These are phyloP conservation scores for Penicillium arizonense DNA, from an alignment of 495 filamentous ascomycete species.

Conservation along the genomic window DNA sequence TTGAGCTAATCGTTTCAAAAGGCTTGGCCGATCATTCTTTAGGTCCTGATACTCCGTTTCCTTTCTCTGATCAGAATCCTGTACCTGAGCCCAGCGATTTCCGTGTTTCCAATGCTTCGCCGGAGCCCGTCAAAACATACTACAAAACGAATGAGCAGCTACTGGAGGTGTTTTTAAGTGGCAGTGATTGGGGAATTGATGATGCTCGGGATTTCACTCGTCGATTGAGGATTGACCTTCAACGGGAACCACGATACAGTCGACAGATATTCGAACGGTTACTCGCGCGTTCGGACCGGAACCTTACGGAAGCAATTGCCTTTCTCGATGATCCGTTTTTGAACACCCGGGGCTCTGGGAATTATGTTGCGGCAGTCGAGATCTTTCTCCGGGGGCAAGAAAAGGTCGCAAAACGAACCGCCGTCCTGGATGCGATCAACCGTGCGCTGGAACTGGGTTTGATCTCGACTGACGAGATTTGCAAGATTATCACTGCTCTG, in stretches of 20 bases:
- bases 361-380: conserved; percentile 32
- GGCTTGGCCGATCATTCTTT: conserved; percentile 11
- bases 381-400: conserved; percentile 13
- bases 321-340: conserved; percentile 45
- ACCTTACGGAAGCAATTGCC: conserved; percentile 26
- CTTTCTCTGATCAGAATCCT: conserved; percentile 23
- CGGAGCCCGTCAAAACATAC: background rate
- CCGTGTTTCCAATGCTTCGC: background rate
- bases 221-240: conserved; percentile 34
- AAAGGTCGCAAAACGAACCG: conserved; percentile 12
- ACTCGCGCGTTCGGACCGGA: conserved; percentile 14
- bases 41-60: conserved; percentile 11
- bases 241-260: conserved; percentile 39
- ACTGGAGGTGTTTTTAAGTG: conserved; percentile 20
- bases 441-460: conserved; percentile 39
- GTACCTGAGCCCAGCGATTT: conserved; percentile 10
- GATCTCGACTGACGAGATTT: conserved; percentile 35
- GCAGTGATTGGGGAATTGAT: conserved; percentile 17
- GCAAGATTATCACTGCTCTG: conserved; percentile 25
- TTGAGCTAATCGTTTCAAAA: conserved; percentile 7
- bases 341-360: conserved; percentile 39
- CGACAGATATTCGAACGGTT: conserved; percentile 40
- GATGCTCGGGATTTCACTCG: conserved; percentile 29
- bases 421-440: conserved; percentile 29
- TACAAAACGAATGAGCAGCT: conserved; percentile 6